Percentiles rank a stretch among this genome's conserved stretches.
phyloP scores from a whole-genome alignment of 2,329 filamentous ascomycete species.

The Biscogniauxia sp. region DNA sequence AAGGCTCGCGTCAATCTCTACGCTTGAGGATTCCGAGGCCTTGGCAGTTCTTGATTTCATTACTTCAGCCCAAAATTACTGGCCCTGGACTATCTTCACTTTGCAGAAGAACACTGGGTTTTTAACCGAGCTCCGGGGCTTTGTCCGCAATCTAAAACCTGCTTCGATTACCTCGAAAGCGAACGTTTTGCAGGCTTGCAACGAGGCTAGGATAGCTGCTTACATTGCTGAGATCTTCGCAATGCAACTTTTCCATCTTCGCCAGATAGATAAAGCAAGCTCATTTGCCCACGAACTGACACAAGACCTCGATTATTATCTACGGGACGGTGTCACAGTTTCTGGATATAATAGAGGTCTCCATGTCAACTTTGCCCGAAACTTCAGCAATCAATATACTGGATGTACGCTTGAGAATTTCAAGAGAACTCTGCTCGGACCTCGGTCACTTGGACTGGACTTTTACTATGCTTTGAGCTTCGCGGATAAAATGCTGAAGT shows the following conservation, averaged over 20 bases:
- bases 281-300: slow-evolving; percentile 69
- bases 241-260: slow-evolving; percentile 84
- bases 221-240: slow-evolving; percentile 84
- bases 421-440: slow-evolving; percentile 69
- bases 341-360: slow-evolving; percentile 83
- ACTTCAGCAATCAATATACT: slow-evolving; percentile 76
- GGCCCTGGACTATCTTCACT: slow-evolving; percentile 89
- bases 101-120: slow-evolving; percentile 73
- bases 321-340: slow-evolving; percentile 75
- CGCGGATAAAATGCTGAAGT: slow-evolving; percentile 71
- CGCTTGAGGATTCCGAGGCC: slow-evolving; percentile 62
- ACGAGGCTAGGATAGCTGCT: slow-evolving; percentile 71
- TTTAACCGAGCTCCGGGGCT: slow-evolving; percentile 68
- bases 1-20: slow-evolving; percentile 63
- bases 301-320: slow-evolving; percentile 73
- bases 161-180: slow-evolving; percentile 52
- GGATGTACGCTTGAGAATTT: slow-evolving; percentile 74
- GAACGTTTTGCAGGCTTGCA: slow-evolving; percentile 55
- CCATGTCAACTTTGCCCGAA: slow-evolving; percentile 80
- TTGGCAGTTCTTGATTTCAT: slow-evolving; percentile 83
- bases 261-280: slow-evolving; percentile 68
- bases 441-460: slow-evolving; percentile 64
- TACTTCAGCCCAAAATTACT: slow-evolving; percentile 84
- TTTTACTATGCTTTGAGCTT: slow-evolving; percentile 84
- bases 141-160: slow-evolving; percentile 59